Evolutionary conservation across 805 yeast species (phyloP), one percentile per base, ranked within the genome.

Genomic region (Kuraishia piskuri): DNA sequence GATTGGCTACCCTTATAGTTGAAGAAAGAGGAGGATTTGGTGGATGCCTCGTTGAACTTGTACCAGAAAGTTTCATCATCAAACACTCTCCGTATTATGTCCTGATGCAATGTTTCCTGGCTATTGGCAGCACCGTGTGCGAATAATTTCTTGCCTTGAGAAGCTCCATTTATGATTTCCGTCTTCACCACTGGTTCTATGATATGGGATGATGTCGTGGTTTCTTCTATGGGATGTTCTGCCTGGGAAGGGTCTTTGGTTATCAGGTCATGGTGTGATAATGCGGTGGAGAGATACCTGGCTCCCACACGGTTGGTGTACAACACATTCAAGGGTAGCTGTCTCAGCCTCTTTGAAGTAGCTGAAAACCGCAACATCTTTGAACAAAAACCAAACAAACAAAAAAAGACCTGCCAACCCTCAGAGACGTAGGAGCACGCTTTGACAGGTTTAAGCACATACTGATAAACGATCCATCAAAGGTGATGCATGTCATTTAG

Each of bases 21-120:
- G 55, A 62, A 62, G 49, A 65, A 62, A 12, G 64, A 61, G 4
- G 61, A 56, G 8, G 56, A 51, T 8, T 52, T 50, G 1, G 59
- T 56, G 1, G 61, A 54, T 2, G 52, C 59, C 50, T 66, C 68
- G 59, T 76, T 81, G 64, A 83, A 79, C 45, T 72, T 67, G 22
- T 70, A 62, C 80, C 88, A 86, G 59, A 74, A 82, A 14, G 67
- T 65, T 19, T 75, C 78, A 63, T 84, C 82, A 60, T 87, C 91
- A 61, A 86, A 86, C 0, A 84, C 74, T 54, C 69, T 69, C 44
- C 74, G 67, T 19, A 82, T 68, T 22, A 31, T 31, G 17, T 31
- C 40, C 40, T 31, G 9, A 31, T 31, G n/a, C 8, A 31, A 14
- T 3, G 40, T n/a, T 12, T 31, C 40, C 14, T 14, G 4, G 40